A percentile compares a stretch with the other conserved stretches of the same genome.
phyloP scores from a whole-genome alignment of 2,329 filamentous ascomycete species.

The Penicillium polonicum region DNA sequence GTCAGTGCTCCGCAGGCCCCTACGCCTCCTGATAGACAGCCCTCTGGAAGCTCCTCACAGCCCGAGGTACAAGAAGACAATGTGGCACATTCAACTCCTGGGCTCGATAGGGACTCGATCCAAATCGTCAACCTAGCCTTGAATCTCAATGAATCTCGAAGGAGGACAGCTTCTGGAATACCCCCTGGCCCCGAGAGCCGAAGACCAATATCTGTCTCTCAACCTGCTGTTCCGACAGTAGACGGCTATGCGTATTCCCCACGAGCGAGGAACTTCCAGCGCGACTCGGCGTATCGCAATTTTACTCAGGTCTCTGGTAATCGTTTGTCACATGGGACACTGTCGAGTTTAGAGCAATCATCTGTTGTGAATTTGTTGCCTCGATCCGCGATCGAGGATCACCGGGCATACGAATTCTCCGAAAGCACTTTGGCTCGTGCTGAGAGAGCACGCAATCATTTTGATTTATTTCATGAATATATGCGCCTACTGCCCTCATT shows the following conservation, averaged over 20 bases:
- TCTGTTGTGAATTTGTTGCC: slow-evolving; percentile 32
- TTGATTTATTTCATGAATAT: slow-evolving; percentile 85
- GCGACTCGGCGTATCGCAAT: slow-evolving; percentile 18
- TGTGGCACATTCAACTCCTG: slow-evolving; percentile 26
- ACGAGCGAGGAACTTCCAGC: slow-evolving; percentile 15
- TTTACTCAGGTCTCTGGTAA: slow-evolving; percentile 28
- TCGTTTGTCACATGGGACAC: slow-evolving; percentile 18
- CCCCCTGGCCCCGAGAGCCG: slow-evolving; percentile 49
- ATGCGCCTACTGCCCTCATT: slow-evolving; percentile 74
- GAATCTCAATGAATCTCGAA: slow-evolving; percentile 75
- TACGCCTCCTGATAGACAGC: slow-evolving; percentile 13
- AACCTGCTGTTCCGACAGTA: slow-evolving; percentile 20
- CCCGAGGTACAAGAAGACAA: slow-evolving; percentile 10
- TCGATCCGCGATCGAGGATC: slow-evolving; percentile 29
- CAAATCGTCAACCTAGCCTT: slow-evolving; percentile 93
- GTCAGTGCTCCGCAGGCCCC: slow-evolving; percentile 11
- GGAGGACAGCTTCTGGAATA: slow-evolving; percentile 60
- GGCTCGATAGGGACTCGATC: slow-evolving; percentile 70
- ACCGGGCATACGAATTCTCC: slow-evolving; percentile 59
- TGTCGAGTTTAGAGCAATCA: slow-evolving; percentile 15
- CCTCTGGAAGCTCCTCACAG: slow-evolving; percentile 16
- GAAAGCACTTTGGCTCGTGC: slow-evolving; percentile 76
- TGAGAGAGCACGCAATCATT: slow-evolving; percentile 77
- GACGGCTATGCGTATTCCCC: slow-evolving; percentile 23
- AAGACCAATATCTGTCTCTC: slow-evolving; percentile 32